Percentiles rank a stretch among this genome's conserved stretches.
Evolutionary conservation across 2,329 filamentous ascomycete species (phyloP).

Genomic region (Cercospora citrullina): DNA sequence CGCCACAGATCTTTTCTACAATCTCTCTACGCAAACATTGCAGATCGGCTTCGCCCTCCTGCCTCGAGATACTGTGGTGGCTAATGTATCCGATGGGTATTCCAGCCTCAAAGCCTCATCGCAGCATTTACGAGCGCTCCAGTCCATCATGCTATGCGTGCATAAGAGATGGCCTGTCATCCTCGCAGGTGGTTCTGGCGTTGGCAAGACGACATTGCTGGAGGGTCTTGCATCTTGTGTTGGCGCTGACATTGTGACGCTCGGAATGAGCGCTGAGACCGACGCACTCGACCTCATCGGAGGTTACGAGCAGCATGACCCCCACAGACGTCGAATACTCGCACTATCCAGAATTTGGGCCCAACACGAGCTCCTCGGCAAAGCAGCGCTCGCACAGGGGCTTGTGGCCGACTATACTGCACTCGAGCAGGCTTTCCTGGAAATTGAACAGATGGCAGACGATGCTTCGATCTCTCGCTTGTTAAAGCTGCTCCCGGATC

Average conservation of each 20-base stretch:
- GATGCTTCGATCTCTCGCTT: conserved; percentile 11
- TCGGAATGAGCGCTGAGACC: conserved; percentile 90
- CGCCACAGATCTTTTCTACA: conserved; percentile 65
- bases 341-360: conserved; percentile 25
- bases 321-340: conserved; percentile 54
- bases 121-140: conserved; percentile 68
- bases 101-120: not conserved
- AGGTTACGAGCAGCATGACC: conserved; percentile 92
- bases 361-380: conserved; percentile 17
- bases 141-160: conserved; percentile 84
- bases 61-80: conserved; percentile 52
- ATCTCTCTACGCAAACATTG: conserved; percentile 63
- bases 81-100: conserved; percentile 6
- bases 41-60: conserved; percentile 80
- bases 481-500: conserved; percentile 12
- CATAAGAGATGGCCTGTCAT: conserved; percentile 87
- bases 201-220: conserved; percentile 81
- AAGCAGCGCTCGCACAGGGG: conserved; percentile 20
- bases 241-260: conserved; percentile 74
- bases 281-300: conserved; percentile 97
- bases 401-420: conserved; percentile 3
- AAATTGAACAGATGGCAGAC: conserved; percentile 3
- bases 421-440: conserved; percentile 14
- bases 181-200: conserved; percentile 79
- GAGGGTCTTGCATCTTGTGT: conserved; percentile 75